These are phyloP conservation scores for Tylopilus intermedius DNA, from an alignment of 768 basidiomycete species.

Conservation along the genomic window DNA sequence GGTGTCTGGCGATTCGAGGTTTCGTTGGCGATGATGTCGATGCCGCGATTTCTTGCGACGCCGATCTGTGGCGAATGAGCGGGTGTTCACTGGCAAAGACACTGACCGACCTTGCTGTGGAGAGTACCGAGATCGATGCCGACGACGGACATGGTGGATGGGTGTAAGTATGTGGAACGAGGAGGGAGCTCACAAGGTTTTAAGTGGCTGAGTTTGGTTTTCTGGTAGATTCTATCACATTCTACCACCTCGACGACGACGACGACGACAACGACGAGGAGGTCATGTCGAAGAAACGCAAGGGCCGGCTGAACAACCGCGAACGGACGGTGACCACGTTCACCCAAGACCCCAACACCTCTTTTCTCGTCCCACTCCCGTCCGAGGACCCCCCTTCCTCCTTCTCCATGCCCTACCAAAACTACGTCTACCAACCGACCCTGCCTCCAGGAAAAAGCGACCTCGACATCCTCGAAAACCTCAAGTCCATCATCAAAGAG, in stretches of 20 bases:
- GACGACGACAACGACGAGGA: neutral
- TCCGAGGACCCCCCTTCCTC: constrained; percentile 47
- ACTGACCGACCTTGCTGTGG: constrained; percentile 66
- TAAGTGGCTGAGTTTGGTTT: constrained; percentile 23
- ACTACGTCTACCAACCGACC: constrained; percentile 30
- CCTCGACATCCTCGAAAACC: constrained; percentile 68
- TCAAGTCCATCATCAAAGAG: constrained; percentile 67
- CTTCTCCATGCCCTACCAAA: constrained; percentile 37
- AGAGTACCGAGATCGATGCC: constrained; percentile 92
- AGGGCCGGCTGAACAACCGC: constrained; percentile 51
- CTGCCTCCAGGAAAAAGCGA: constrained; percentile 57
- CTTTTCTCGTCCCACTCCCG: constrained; percentile 46
- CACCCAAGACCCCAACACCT: constrained; percentile 53
- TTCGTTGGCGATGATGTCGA: constrained; percentile 98
- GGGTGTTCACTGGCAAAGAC: no score
- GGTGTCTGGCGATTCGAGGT: constrained; percentile 96
- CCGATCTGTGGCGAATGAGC: constrained; percentile 59
- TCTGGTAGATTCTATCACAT: constrained; percentile 26
- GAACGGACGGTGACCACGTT: constrained; percentile 68
- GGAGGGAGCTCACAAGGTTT: neutral
- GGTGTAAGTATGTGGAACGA: neutral
- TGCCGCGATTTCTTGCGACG: constrained; percentile 91
- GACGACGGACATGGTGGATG: constrained; percentile 75
- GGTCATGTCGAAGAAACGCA: constrained; percentile 58
- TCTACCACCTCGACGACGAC: constrained; percentile 12